Evolutionary conservation across 805 yeast species (phyloP).

Genomic region (Ogataea paraovalis): DNA sequence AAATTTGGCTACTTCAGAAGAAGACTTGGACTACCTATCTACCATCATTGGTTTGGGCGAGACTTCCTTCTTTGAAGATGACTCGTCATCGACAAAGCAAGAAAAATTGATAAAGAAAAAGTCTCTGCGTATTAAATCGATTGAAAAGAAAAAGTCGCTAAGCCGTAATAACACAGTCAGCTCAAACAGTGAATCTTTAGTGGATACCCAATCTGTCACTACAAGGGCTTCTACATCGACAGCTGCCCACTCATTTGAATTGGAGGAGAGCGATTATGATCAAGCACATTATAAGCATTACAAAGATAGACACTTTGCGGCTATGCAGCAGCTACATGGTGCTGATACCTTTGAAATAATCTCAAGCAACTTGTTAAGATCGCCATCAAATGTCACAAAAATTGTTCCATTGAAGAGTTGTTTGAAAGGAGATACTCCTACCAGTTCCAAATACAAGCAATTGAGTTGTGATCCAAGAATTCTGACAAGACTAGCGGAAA

Average conservation of each 20-base stretch:
- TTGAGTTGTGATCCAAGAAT: neutral
- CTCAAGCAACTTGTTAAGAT: slow-evolving; percentile 3
- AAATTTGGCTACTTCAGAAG: slow-evolving; percentile 8
- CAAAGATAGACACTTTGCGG: slow-evolving; percentile 11
- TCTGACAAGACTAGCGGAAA: neutral
- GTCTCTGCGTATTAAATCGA: slow-evolving; percentile 34
- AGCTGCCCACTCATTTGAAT: slow-evolving; percentile 14
- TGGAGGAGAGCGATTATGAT: slow-evolving; percentile 21
- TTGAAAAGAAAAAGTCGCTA: slow-evolving; percentile 33
- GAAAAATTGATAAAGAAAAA: slow-evolving; percentile 29
- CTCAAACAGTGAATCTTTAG: slow-evolving; percentile 12
- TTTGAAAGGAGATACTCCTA: slow-evolving; percentile 3
- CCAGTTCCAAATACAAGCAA: neutral
- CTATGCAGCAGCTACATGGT: neutral
- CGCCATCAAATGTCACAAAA: slow-evolving; percentile 2
- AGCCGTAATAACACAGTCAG: slow-evolving; percentile 27
- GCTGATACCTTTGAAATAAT: slow-evolving; percentile 7
- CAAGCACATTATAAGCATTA: slow-evolving; percentile 16
- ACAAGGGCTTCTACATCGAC: slow-evolving; percentile 13
- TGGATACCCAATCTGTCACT: slow-evolving; percentile 13
- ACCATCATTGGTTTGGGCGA: slow-evolving; percentile 39
- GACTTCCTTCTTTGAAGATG: slow-evolving; percentile 32
- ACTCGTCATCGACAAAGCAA: slow-evolving; percentile 21
- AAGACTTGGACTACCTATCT: slow-evolving; percentile 36
- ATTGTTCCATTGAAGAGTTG: slow-evolving; percentile 6